Base-by-base conservation (phyloP, 257 asterid genomes). In the Salvia splendens region DNA sequence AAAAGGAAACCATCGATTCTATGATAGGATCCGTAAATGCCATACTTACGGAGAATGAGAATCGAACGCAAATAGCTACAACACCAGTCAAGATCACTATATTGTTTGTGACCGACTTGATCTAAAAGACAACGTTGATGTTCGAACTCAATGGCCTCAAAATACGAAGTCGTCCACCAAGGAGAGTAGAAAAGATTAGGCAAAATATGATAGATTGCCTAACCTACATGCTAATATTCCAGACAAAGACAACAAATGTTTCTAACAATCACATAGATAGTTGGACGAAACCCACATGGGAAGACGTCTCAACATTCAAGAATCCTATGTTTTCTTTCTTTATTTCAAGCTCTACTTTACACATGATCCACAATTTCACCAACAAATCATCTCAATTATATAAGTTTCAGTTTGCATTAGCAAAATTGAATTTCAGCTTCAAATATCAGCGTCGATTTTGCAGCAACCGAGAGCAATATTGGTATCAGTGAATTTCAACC, bases 271-370 rank as follows among this genome's bases (percentile, higher is more conserved):
- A 56, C 4, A 58, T 32, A 5, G 5, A 50, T 6, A 11, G 43
- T 69, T 63, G 64, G 67, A 56, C 54, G 10, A 8, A 59, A 50
- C 33, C 54, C 81, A 76, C 81, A 71, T 74, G 68, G 59, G 42
- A 30, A 32, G 20, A 6, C 38, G 45, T 55, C 45, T 36, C 28
- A 36, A 15, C 32, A 20, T 47, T 15, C 46, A 16, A 70, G 82
- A 65, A 78, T 78, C 82, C 82, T 59, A 78, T 65, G 79, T 68
- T 20, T 60, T 4, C 42, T 30, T 32, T 41, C 51, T 35, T 38
- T 55, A 35, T 55, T 33, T 35, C 10, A 32, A 24, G 15, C 46
- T 12, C 4, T 38, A 8, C 24, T 60, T 24, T 17, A 43, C 6
- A 56, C 6, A 30, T 0, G 38, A 53, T 54, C 53, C 57, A 43